Evolutionary conservation across 768 basidiomycete species (phyloP).

Genomic region (Lactifluus rugatus): DNA sequence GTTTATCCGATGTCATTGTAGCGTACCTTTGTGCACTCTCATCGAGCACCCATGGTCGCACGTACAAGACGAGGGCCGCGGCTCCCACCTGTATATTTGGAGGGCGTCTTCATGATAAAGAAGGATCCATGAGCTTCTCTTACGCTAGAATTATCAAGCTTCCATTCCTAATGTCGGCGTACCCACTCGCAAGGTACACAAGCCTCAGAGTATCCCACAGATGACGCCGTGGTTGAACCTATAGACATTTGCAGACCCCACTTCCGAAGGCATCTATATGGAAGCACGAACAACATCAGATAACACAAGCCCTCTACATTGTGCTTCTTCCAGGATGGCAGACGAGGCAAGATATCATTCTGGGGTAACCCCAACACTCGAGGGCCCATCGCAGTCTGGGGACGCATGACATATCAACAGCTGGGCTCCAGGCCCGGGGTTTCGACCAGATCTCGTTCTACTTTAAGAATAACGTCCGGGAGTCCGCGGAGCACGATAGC

Average conservation of each 20-base stretch:
- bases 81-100: background rate
- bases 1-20: background rate
- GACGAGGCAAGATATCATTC: background rate
- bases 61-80: background rate
- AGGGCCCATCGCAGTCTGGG: background rate
- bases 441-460: conserved; percentile 5
- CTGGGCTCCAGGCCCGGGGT: conserved; percentile 1
- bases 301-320: background rate
- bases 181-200: background rate
- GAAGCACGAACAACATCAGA: background rate
- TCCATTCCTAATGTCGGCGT: background rate
- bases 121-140: background rate
- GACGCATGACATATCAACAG: background rate
- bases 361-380: background rate
- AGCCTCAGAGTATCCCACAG: too few relatives aligned
- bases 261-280: background rate
- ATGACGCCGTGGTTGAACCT: background rate
- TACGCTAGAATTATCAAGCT: background rate
- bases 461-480: conserved; percentile 6
- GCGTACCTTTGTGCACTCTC: background rate
- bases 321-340: background rate
- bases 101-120: background rate
- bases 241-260: background rate
- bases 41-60: background rate
- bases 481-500: conserved; percentile 10